Base-by-base conservation (phyloP, 306 rosid species). In the Phaseolus lunatus region DNA sequence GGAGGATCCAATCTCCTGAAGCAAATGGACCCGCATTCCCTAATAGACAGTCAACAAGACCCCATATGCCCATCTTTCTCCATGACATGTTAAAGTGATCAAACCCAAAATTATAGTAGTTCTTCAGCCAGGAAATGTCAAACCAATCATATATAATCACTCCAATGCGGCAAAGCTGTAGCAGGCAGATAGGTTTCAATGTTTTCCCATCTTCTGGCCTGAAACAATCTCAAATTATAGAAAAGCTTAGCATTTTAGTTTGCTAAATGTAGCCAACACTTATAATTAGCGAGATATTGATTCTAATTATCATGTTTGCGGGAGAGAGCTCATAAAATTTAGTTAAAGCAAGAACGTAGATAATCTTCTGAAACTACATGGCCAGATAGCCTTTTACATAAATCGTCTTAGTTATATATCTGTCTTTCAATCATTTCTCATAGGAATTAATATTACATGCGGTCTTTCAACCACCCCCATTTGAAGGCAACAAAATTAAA, bases 1-100 rank as follows among this genome's bases (percentile, higher is more conserved):
- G 98, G 24, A 96, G 97, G 89, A 96, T 89, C 99, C 99, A 96
- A 74, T 96, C 99, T 3, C 89, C 94, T 9, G 98, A 87, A 49
- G 99, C 89, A 73, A 92, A 92, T 2, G 99, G 98, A 58, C 99
- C 98, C 0, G 93, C 58, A 83, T 89, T 85, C 27, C 99, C 99
- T 75, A 89, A 66, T 48, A 92, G 89, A 78, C 89, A 89, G 64
- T 96, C 89, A 62, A 87, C 73, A 70, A 96, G 94, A 65, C 97
- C 99, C 92, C 89, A 76, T 39, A 96, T 13, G 3, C 99, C 99
- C 39, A 85, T 79, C 80, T 86, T 92, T 80, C 70, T 89, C 98
- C 99, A 87, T 3, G 99, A 80, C 88, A 89, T 76, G 89, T 92
- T 89, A 29, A 72, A 96, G 87, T 92, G 98, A 87, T 96, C 98